Conservation (phyloP, 2,329 filamentous ascomycete genomes). For the Aureobasidium sp. region DNA sequence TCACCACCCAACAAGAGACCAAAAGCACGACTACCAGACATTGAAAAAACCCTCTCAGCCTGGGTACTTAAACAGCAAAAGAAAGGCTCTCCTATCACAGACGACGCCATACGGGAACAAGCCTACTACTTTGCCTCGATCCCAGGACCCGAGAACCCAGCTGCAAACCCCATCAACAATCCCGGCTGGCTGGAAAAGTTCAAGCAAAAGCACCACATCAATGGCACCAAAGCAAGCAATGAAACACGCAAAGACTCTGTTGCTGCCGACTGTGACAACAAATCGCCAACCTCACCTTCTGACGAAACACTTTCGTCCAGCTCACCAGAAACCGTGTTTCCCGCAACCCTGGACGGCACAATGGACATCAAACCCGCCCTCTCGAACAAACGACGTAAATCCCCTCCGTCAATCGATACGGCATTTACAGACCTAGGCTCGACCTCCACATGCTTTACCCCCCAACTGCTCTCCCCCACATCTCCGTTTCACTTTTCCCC, state of each 20-base stretch:
- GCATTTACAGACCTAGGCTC: constrained; percentile 57
- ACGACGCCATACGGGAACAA: constrained; percentile 77
- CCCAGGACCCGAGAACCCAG: constrained; percentile 59
- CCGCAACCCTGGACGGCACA: background rate
- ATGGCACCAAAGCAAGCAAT: constrained; percentile 24
- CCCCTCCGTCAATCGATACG: constrained; percentile 53
- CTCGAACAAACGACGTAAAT: background rate
- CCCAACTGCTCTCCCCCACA: constrained; percentile 62
- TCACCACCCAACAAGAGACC: constrained; percentile 41
- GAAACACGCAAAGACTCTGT: constrained; percentile 6
- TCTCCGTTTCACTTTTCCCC: constrained; percentile 67
- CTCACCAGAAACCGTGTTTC: background rate
- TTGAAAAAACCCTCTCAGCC: constrained; percentile 80
- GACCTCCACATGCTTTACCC: constrained; percentile 47
- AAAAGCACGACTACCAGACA: constrained; percentile 81
- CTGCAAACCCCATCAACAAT: constrained; percentile 51
- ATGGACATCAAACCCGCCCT: background rate
- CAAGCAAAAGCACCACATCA: constrained; percentile 72
- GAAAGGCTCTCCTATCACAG: constrained; percentile 63
- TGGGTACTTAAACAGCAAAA: constrained; percentile 78
- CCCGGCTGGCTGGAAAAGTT: constrained; percentile 87
- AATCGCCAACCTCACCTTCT: constrained; percentile 65
- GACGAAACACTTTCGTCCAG: constrained; percentile 23
- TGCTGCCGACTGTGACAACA: constrained; percentile 33
- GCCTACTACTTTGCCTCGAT: constrained; percentile 71